Conservation (phyloP, 257 asterid genomes). For the Lycium ferocissimum region DNA sequence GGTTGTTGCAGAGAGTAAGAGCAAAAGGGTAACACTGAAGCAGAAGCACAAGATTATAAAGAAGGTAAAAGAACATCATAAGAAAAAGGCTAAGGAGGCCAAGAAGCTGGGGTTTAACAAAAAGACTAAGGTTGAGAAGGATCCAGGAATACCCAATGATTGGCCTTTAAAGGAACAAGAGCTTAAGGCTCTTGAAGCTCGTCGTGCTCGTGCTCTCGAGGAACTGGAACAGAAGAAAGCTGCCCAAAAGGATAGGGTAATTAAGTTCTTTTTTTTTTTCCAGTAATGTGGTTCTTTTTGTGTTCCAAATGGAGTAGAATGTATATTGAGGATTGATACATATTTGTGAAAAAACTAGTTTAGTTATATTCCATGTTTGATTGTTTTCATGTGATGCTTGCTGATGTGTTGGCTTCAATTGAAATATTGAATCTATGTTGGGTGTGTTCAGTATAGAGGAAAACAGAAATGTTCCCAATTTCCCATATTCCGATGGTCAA, state of each 20-base stretch:
- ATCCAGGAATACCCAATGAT: slow-evolving; percentile 92
- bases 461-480: too few relatives aligned
- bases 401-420: neutral
- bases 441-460: too few relatives aligned
- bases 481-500: too few relatives aligned
- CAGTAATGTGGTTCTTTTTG: too few relatives aligned
- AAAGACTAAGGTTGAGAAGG: slow-evolving; percentile 80
- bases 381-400: neutral
- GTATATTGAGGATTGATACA: neutral
- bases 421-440: neutral
- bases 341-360: neutral
- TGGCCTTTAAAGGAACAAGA: slow-evolving; percentile 97
- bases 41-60: slow-evolving; percentile 79
- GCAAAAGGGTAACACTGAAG: slow-evolving; percentile 83
- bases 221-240: slow-evolving; percentile 87
- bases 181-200: slow-evolving; percentile 84
- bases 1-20: slow-evolving; percentile 76
- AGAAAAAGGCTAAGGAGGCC: slow-evolving; percentile 88
- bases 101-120: slow-evolving; percentile 66
- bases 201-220: slow-evolving; percentile 73
- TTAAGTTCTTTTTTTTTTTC: neutral
- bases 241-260: slow-evolving; percentile 94
- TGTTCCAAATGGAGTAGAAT: neutral
- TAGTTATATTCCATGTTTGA: neutral
- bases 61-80: slow-evolving; percentile 92